Conservation (phyloP, 2,329 filamentous ascomycete genomes). For the Xylogone sp. region DNA sequence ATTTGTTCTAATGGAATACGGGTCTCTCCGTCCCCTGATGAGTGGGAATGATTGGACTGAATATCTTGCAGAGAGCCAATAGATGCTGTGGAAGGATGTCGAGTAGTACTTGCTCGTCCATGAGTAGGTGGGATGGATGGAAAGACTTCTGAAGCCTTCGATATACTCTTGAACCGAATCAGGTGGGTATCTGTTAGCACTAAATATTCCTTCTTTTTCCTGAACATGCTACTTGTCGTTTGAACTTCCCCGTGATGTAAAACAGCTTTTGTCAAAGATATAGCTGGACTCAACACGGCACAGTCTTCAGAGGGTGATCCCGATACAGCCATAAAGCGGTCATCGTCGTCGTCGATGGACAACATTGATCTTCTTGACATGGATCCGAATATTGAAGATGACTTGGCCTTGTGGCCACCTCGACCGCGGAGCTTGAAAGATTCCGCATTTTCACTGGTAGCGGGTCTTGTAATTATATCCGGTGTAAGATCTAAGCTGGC, state of each 20-base stretch:
- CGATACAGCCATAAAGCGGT: constrained; percentile 16
- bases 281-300: constrained; percentile 6
- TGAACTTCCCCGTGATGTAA: constrained; percentile 68
- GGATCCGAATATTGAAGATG: constrained; percentile 29
- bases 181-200: constrained; percentile 68
- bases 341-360: constrained; percentile 21
- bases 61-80: constrained; percentile 58
- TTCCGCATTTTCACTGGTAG: constrained; percentile 12
- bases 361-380: constrained; percentile 26
- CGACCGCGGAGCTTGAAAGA: constrained; percentile 22
- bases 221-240: constrained; percentile 65
- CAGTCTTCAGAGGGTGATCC: constrained; percentile 20
- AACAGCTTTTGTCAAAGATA: constrained; percentile 36
- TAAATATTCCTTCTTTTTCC: constrained; percentile 69
- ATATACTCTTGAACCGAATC: constrained; percentile 64
- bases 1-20: constrained; percentile 60
- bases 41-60: constrained; percentile 43
- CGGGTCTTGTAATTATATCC: constrained; percentile 18
- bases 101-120: constrained; percentile 38
- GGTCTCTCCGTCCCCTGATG: constrained; percentile 49
- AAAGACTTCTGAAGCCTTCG: constrained; percentile 62
- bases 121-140: constrained; percentile 42
- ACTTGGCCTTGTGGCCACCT: constrained; percentile 25
- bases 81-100: constrained; percentile 56
- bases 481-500: constrained; percentile 13